phyloP scores from a whole-genome alignment of 2,329 filamentous ascomycete genomes.

The Aspergillus alliaceus region DNA sequence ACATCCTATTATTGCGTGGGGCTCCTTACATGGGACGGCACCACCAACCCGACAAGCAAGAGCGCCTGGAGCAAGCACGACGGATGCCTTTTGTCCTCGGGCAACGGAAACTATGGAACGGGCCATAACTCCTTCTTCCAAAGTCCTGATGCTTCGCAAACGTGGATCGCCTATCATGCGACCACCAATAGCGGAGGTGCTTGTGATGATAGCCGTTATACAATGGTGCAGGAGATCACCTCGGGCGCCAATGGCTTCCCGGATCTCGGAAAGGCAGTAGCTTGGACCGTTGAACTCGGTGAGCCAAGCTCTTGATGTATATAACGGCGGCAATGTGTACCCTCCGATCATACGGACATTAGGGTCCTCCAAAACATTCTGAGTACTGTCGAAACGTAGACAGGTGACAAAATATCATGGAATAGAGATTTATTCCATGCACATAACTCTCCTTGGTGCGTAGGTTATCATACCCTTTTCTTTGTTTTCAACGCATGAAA shows the following conservation, averaged over 20 bases:
- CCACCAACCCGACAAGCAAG: conserved; percentile 46
- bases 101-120: conserved; percentile 58
- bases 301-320: background rate
- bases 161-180: conserved; percentile 59
- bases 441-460: background rate
- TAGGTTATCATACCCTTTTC: too few species aligned
- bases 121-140: conserved; percentile 60
- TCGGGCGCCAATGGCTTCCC: conserved; percentile 54
- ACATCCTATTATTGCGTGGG: conserved; percentile 56
- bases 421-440: background rate
- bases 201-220: conserved; percentile 56
- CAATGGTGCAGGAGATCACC: conserved; percentile 53
- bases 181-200: conserved; percentile 50
- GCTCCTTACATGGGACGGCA: conserved; percentile 54
- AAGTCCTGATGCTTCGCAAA: conserved; percentile 55
- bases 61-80: conserved; percentile 53
- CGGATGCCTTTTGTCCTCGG: conserved; percentile 53
- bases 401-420: background rate
- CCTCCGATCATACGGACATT: too few species aligned
- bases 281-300: background rate
- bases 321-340: too few species aligned
- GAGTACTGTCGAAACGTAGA: background rate
- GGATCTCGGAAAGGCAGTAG: conserved; percentile 46
- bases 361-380: too few species aligned
- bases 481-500: too few species aligned